Evolutionary conservation across 257 asterid species (phyloP), one percentile per base, ranked within the genome.

Genomic region (Solanum gracilifrons): DNA sequence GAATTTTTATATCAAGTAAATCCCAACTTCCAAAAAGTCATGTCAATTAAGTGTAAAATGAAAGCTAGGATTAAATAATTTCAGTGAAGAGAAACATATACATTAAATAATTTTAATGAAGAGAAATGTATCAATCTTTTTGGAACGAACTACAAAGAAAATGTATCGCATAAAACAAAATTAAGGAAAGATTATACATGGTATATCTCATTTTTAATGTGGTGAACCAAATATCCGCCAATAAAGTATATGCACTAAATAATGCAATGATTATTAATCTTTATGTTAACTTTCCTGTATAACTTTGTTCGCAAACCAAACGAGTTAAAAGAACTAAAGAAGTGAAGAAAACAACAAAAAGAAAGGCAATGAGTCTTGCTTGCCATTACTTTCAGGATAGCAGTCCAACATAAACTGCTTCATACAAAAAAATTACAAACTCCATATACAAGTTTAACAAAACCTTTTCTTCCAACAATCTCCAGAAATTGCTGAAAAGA

Each of bases 401-500:
- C 69, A 82, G 69, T 46, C 69, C 33, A 80, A 10, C 43, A 82
- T 31, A 48, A 9, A 82, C 69, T 48, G 41, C 35, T 31, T 20
- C 85, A 82, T 48, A 18, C 25, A 15, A 79, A 46, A 77, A 77
- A 79, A 27, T 79, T 79, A 46, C 66, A 18, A 31, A 82, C 33
- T 82, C 68, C 43, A 82, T 82, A 10, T 82, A 82, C 85, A 48
- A 80, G 85, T 29, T 75, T 10, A 82, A 18, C 69, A 48, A 82
- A 82, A 48, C 43, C 85, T 48, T 82, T 82, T 82, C 69, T 82
- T 32, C 69, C 85, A 82, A 11, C 85, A 48, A 31, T 48, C 85
- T 18, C 85, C 89, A 88, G 55, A 74, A 90, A 84, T 33, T 85
- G 89, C 86, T 43, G 85, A 48, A 82, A 82, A 82, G 85, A 48